phyloP scores from a whole-genome alignment of 2,329 filamentous ascomycete genomes.

The Verticillium nubilum region DNA sequence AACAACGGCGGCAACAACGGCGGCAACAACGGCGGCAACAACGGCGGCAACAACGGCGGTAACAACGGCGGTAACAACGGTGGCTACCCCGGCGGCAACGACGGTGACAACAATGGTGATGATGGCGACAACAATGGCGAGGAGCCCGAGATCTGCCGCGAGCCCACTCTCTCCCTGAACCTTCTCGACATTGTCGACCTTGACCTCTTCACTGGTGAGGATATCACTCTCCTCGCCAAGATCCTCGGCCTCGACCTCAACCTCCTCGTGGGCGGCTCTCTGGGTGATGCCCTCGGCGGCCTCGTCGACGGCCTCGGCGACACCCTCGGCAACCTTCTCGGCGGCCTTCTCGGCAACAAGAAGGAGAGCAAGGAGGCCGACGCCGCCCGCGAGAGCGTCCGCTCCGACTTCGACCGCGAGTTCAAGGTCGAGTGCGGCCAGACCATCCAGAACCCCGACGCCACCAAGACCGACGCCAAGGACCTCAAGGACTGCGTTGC shows the following conservation, averaged over 20 bases:
- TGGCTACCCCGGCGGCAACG: not conserved
- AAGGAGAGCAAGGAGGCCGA: not conserved
- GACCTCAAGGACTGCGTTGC: not conserved
- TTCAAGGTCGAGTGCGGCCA: constrained; percentile 1
- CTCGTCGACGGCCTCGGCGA: not conserved
- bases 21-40: not conserved
- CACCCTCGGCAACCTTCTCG: not conserved
- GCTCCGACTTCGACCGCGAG: not conserved
- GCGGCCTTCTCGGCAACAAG: not conserved
- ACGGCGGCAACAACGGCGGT: not conserved
- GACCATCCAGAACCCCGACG: not conserved
- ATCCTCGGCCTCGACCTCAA: constrained; percentile 2
- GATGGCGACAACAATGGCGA: not conserved
- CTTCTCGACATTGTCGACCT: constrained; percentile 2
- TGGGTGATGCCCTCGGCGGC: not conserved
- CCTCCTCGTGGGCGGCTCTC: not conserved
- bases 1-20: not conserved
- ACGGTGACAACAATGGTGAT: not conserved
- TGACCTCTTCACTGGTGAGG: not conserved
- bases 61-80: not conserved
- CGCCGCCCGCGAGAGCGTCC: not conserved
- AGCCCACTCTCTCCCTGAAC: constrained; percentile 1
- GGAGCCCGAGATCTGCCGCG: not conserved
- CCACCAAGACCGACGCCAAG: not conserved
- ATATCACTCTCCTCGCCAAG: not conserved